Conservation (phyloP, 257 asterid genomes). For the Solanum pennellii region DNA sequence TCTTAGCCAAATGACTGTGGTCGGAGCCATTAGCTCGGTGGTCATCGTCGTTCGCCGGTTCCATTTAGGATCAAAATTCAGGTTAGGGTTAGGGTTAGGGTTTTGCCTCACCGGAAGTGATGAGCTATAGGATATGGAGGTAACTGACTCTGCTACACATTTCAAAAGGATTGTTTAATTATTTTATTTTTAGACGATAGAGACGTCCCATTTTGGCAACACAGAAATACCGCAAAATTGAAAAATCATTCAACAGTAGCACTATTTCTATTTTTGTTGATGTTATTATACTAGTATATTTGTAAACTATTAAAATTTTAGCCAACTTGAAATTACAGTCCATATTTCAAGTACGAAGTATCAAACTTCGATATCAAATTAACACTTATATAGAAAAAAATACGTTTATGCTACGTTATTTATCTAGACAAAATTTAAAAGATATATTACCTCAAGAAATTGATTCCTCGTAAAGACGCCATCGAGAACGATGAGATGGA, state of each 20-base stretch:
- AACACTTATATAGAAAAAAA: not conserved
- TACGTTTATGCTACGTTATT: not conserved
- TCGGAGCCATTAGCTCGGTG: constrained; percentile 27
- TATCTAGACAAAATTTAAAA: fast-evolving
- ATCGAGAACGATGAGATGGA: not conserved
- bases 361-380: not conserved
- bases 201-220: not conserved
- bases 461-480: not conserved
- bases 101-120: not conserved
- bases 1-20: constrained; percentile 34
- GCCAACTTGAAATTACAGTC: not conserved
- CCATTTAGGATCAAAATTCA: not conserved
- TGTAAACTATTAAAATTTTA: not conserved
- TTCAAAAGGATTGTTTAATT: not conserved
- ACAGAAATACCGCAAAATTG: not conserved
- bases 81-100: constrained; percentile 38
- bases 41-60: constrained; percentile 25
- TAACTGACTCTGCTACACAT: not conserved
- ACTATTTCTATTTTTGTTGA: not conserved
- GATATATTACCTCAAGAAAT: not conserved
- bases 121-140: not conserved
- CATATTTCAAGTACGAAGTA: not conserved
- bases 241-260: not conserved
- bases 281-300: not conserved
- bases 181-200: not conserved